Conservation (phyloP, 2,329 filamentous ascomycete species). For the Fusarium secorum region DNA sequence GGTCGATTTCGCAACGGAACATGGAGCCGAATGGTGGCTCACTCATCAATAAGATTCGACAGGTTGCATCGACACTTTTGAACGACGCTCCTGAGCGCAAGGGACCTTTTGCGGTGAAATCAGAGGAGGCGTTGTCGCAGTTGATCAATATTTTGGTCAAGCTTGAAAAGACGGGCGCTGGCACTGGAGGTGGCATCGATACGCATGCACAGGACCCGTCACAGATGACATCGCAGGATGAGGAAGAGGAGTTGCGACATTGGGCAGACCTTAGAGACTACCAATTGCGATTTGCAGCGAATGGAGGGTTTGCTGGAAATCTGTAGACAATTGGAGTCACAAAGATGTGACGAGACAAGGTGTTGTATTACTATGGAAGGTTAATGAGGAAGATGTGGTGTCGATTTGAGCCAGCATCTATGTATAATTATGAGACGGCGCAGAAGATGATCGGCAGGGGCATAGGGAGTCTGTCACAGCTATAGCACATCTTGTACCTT, state of each 20-base stretch:
- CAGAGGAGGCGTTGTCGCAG: slow-evolving; percentile 74
- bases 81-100: slow-evolving; percentile 63
- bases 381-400: background rate
- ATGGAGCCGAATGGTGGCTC: slow-evolving; percentile 76
- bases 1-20: slow-evolving; percentile 82
- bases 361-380: background rate
- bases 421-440: slow-evolving; percentile 13
- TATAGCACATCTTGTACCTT: background rate
- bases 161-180: slow-evolving; percentile 69
- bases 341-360: background rate
- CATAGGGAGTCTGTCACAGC: background rate
- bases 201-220: slow-evolving; percentile 45
- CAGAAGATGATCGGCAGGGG: background rate
- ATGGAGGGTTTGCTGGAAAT: slow-evolving; percentile 61
- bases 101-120: slow-evolving; percentile 59
- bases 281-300: slow-evolving; percentile 74
- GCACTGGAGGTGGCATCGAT: slow-evolving; percentile 40
- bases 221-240: slow-evolving; percentile 63
- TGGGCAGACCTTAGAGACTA: slow-evolving; percentile 85
- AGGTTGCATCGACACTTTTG: slow-evolving; percentile 82
- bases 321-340: slow-evolving; percentile 17
- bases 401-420: background rate
- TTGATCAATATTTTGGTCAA: slow-evolving; percentile 79
- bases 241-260: slow-evolving; percentile 77
- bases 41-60: slow-evolving; percentile 83